A percentile compares a stretch with the other conserved stretches of the same genome.
These are phyloP conservation scores for Tephrocybe sp. DNA, from an alignment of 768 basidiomycete genomes.

Conservation along the genomic window DNA sequence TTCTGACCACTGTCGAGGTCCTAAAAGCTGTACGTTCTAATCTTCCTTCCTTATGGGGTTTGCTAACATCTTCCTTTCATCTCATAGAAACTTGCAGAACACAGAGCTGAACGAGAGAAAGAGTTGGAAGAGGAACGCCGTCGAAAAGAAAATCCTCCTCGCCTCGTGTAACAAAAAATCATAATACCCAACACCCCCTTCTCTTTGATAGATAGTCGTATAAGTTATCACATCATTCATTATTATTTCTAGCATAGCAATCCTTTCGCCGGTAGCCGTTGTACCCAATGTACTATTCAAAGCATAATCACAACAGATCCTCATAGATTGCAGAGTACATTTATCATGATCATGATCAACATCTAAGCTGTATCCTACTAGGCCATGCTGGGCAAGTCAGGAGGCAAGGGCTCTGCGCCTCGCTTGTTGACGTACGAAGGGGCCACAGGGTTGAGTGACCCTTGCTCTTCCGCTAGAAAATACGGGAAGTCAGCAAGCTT, in stretches of 20 bases:
- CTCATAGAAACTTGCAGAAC: slow-evolving; percentile 48
- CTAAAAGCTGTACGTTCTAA: slow-evolving; percentile 54
- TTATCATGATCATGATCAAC: background rate
- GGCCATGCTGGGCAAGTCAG: background rate
- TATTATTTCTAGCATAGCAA: background rate
- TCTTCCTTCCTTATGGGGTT: slow-evolving; percentile 15
- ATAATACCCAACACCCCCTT: too few species aligned
- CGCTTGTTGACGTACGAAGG: slow-evolving; percentile 22
- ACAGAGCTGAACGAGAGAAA: slow-evolving; percentile 50
- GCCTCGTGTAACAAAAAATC: slow-evolving; percentile 5
- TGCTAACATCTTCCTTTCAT: slow-evolving; percentile 20
- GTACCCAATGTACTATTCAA: slow-evolving; percentile 1
- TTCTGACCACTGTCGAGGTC: slow-evolving; percentile 54
- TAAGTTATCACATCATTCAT: background rate
- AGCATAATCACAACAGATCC: background rate
- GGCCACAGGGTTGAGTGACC: slow-evolving; percentile 19
- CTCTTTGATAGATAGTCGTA: too few species aligned
- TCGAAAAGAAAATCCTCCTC: slow-evolving; percentile 24
- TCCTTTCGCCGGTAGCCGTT: background rate
- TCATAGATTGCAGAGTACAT: background rate
- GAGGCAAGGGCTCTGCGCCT: slow-evolving; percentile 7
- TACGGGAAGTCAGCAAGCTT: slow-evolving; percentile 3
- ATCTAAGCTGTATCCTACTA: background rate
- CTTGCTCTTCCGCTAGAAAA: slow-evolving; percentile 24
- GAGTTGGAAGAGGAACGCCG: slow-evolving; percentile 29